A percentile compares a stretch with the other conserved stretches of the same genome.
Conservation (phyloP, 768 basidiomycete species). For the Termitomyces sp. region DNA sequence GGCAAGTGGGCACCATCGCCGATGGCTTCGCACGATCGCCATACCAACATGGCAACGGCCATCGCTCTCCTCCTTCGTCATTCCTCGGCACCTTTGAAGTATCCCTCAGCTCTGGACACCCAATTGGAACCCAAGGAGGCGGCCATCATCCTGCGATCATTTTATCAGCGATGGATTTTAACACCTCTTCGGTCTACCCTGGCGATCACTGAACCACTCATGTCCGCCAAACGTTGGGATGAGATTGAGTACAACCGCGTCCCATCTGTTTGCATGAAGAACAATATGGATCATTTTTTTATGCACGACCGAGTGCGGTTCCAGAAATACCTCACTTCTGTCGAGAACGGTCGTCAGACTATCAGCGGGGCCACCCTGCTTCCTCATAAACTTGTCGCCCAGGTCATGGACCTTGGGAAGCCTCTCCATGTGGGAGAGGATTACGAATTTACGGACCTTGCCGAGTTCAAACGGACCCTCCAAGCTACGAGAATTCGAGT, state of each 20-base stretch:
- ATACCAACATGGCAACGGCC: slow-evolving; percentile 64
- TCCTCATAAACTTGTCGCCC: too few relatives aligned
- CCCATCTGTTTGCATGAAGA: too few relatives aligned
- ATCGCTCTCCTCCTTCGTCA: slow-evolving; percentile 51
- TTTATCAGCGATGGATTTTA: slow-evolving; percentile 58
- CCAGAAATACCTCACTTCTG: too few relatives aligned
- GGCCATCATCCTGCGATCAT: slow-evolving; percentile 45
- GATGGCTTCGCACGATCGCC: slow-evolving; percentile 53
- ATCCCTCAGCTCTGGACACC: slow-evolving; percentile 31
- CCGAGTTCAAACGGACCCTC: too few relatives aligned
- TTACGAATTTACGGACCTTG: too few relatives aligned
- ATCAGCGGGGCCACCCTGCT: too few relatives aligned
- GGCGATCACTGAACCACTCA: slow-evolving; percentile 59
- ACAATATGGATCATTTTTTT: too few relatives aligned
- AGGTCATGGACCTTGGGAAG: too few relatives aligned
- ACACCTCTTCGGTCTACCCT: slow-evolving; percentile 47
- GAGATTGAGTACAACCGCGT: slow-evolving; percentile 59
- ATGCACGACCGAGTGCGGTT: too few relatives aligned
- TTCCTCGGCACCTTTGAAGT: slow-evolving; percentile 20
- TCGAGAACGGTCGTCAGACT: too few relatives aligned
- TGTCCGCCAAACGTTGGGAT: slow-evolving; percentile 53
- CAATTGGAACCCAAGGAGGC: slow-evolving; percentile 25
- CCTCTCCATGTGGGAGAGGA: too few relatives aligned
- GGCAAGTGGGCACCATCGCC: slow-evolving; percentile 73
- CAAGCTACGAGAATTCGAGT: too few relatives aligned